Evolutionary conservation across 108 stramenopile species (phyloP), one percentile per base, ranked within the genome.

Genomic region (Nitzschia sp.): DNA sequence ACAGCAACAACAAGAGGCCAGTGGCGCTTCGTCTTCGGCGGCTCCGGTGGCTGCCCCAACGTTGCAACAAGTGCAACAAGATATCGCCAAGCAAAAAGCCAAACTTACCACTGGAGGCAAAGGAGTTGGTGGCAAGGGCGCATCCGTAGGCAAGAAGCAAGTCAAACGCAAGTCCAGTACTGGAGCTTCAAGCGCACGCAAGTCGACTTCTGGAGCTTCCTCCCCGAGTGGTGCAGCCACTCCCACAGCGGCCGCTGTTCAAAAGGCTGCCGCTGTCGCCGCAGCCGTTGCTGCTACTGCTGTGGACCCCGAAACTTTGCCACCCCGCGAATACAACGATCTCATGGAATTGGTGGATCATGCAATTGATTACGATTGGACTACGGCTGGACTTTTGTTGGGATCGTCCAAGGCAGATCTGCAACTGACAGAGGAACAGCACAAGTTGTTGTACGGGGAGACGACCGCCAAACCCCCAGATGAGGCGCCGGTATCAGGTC

Each of bases 311-410:
- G 66, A 65, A 5, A 66, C 64, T 8, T 28, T 51, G 36, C 77
- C 76, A 33, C 80, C 77, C 17, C 77, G 81, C 4, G 90, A 87
- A 61, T 91, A 86, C 71, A 77, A 79, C 53, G 77, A 82, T 28
- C 61, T 85, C 19, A 91, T 89, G 92, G 79, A 91, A 74, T 53
- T 77, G 77, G 67, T 94, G 0, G 86, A 94, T 70, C 89, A 91
- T 64, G 82, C 88, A 5, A 81, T 89, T 19, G 64, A 84, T 25
- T 86, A 87, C 64, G 86, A 89, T 78, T 80, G 64, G 49, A 83
- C 80, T 48, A 77, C 80, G 21, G 58, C 86, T 4, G 80, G 85
- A 15, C 64, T 89, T 23, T 54, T 88, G 25, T 46, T 77, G 53
- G 77, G 83, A 23, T n/a, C n/a, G n/a, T 74, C 70, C 36, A 77